A percentile compares a stretch with the other conserved stretches of the same genome.
Conservation (phyloP, 352 stramenopile species). For the Phytopythium helicoides region DNA sequence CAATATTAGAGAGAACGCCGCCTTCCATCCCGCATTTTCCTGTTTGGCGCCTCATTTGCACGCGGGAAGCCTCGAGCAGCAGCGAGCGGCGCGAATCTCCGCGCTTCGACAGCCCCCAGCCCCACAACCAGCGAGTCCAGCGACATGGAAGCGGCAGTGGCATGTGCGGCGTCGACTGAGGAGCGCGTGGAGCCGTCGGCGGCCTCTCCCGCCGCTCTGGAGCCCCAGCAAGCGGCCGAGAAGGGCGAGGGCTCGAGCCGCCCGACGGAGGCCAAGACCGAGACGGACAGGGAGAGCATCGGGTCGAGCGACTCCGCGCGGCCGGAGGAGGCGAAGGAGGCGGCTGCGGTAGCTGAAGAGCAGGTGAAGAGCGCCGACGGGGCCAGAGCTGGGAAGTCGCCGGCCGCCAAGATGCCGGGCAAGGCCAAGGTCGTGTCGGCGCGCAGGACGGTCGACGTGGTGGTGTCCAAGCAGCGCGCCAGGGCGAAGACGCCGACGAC, state of each 20-base stretch:
- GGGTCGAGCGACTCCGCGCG: slow-evolving; percentile 4
- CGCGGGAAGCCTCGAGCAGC: neutral
- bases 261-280: slow-evolving; percentile 1
- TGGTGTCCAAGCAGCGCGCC: neutral
- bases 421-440: slow-evolving; percentile 7
- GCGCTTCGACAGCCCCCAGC: neutral
- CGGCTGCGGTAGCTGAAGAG: neutral
- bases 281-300: slow-evolving; percentile 9
- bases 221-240: neutral
- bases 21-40: neutral
- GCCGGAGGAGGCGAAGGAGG: neutral
- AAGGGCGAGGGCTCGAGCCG: neutral
- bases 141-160: neutral
- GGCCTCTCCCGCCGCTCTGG: neutral
- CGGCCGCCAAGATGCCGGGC: slow-evolving; percentile 8
- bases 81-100: neutral
- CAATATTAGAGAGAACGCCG: neutral
- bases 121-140: neutral
- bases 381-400: slow-evolving; percentile 4
- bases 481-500: neutral
- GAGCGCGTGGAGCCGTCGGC: neutral
- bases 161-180: neutral
- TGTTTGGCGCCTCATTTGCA: slow-evolving; percentile 1
- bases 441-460: slow-evolving; percentile 5
- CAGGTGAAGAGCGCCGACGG: neutral